Base-by-base conservation (phyloP, 2,329 filamentous ascomycete species). In the Neonectria coccinea region DNA sequence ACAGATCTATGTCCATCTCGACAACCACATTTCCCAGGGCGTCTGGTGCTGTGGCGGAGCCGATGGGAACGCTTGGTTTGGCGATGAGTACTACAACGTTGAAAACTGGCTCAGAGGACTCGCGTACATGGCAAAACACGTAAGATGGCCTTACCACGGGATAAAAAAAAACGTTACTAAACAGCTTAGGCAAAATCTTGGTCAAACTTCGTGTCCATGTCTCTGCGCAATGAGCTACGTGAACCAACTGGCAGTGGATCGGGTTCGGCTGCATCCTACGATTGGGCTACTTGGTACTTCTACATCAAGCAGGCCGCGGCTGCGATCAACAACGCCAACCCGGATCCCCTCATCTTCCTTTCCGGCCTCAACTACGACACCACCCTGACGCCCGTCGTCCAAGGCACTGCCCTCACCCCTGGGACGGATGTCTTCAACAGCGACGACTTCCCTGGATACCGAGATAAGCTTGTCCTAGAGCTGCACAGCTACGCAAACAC, bases 1-100 rank as follows among this genome's bases (percentile, higher is more conserved):
- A 68, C 72, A 86, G 16, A 83, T 89, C 57, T 86, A 87, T 67
- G 78, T 89, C 5, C 85, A 88, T 66, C 79, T 89, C 0, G 87
- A 89, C 74, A 89, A 89, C 71, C 88, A 89, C 73, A 84, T 89
- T 66, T 88, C 85, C 10, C 82, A 80, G 51, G 88, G 81, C 2
- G 79, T 79, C 59, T 90, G 88, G 87, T 89, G 87, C 73, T 89
- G 87, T 69, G 80, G 78, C 9, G 78, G 75, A 0, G 77, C 73
- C 0, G 87, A 89, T 56, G 86, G 85, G 3, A 89, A 89, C 72
- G 77, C 81, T 25, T 89, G 86, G 86, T 89, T 87, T 77, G 86
- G 88, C 11, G 88, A 91, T 71, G 82, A 76, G 0, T 82, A 88
- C 70, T 91, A 89, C 67, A 75, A 85, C 61, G 80, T 84, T 0